Percentiles rank a stretch among this genome's conserved stretches.
phyloP scores from a whole-genome alignment of 2,329 filamentous ascomycete genomes.

The Botrytis paeoniae region DNA sequence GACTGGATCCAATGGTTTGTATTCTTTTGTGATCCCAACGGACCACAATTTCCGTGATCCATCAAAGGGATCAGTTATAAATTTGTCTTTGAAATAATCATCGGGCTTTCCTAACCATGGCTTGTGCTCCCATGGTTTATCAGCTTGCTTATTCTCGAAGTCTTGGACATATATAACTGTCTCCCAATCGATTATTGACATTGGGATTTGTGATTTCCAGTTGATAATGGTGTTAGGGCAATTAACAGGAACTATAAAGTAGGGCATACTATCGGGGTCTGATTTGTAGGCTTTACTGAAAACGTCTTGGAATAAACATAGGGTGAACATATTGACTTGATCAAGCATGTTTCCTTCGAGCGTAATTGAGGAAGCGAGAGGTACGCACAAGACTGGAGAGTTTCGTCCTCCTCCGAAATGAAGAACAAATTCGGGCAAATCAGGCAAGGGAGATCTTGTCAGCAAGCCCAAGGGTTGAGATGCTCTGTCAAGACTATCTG shows the following conservation, averaged over 20 bases:
- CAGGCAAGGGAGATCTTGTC: constrained; percentile 62
- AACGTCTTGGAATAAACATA: constrained; percentile 74
- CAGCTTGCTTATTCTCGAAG: constrained; percentile 39
- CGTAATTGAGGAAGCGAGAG: constrained; percentile 45
- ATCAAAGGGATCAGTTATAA: constrained; percentile 56
- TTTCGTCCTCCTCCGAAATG: constrained; percentile 64
- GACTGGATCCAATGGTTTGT: constrained; percentile 63
- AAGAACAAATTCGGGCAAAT: constrained; percentile 65
- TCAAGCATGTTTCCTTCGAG: constrained; percentile 47
- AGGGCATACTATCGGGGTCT: constrained; percentile 64
- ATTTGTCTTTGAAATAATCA: constrained; percentile 52
- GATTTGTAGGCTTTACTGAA: constrained; percentile 84
- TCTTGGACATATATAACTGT: constrained; percentile 46
- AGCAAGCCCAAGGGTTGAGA: constrained; percentile 68
- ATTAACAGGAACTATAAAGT: constrained; percentile 70
- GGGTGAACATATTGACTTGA: constrained; percentile 67
- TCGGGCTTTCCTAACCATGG: constrained; percentile 40
- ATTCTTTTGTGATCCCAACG: constrained; percentile 50
- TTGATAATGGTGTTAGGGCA: neutral
- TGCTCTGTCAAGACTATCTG: constrained; percentile 53
- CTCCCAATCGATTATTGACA: constrained; percentile 57
- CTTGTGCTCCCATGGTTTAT: constrained; percentile 38
- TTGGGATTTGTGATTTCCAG: neutral
- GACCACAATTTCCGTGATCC: constrained; percentile 62
- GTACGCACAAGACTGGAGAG: constrained; percentile 54